Conservation (phyloP, 2,329 filamentous ascomycete species). For the Cytospora leucostoma region DNA sequence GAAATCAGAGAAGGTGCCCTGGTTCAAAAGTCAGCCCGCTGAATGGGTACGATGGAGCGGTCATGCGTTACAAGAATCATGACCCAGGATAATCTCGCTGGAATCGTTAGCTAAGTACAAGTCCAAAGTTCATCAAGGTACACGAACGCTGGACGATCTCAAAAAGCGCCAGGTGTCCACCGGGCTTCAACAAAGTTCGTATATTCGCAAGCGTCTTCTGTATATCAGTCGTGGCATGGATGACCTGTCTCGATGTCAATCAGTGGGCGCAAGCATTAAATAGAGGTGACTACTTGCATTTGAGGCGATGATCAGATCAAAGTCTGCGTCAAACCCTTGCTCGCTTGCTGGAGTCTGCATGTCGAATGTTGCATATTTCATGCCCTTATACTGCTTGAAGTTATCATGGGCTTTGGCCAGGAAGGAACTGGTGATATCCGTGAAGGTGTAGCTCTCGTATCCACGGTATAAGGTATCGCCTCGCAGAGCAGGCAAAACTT, state of each 20-base stretch:
- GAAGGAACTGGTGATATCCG: slow-evolving; percentile 12
- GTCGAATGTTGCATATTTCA: slow-evolving; percentile 35
- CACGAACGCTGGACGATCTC: slow-evolving; percentile 28
- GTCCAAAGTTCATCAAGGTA: too few relatives aligned
- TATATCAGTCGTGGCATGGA: slow-evolving; percentile 34
- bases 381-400: slow-evolving; percentile 33
- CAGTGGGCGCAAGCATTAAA: too few relatives aligned
- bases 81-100: too few relatives aligned
- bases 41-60: too few relatives aligned
- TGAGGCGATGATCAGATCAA: slow-evolving; percentile 38
- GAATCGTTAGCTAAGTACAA: too few relatives aligned
- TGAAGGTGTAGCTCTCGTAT: slow-evolving; percentile 29
- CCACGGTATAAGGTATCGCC: slow-evolving; percentile 1
- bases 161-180: slow-evolving; percentile 38
- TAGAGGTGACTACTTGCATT: too few relatives aligned
- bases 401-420: slow-evolving; percentile 33
- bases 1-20: slow-evolving; percentile 30
- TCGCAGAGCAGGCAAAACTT: neutral
- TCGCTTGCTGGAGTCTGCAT: slow-evolving; percentile 32
- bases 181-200: slow-evolving; percentile 37
- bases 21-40: too few relatives aligned
- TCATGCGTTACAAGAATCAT: too few relatives aligned
- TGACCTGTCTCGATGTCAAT: too few relatives aligned
- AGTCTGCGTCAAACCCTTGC: slow-evolving; percentile 37
- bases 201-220: slow-evolving; percentile 32